phyloP scores from a whole-genome alignment of 2,329 filamentous ascomycete genomes.

The Eutypa lata region DNA sequence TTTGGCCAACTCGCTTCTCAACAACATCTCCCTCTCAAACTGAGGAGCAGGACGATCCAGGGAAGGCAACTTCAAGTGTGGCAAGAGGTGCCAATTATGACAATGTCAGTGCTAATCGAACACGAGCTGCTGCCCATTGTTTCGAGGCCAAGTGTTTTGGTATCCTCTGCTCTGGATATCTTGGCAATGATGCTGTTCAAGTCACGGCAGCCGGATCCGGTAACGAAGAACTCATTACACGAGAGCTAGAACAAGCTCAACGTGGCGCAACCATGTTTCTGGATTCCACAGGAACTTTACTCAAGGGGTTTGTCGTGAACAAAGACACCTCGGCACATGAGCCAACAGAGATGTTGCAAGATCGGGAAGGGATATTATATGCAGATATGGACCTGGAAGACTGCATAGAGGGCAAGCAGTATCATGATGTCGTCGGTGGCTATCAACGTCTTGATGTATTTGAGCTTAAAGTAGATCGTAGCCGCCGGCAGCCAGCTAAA shows the following conservation, averaged over 20 bases:
- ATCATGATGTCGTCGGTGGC: constrained; percentile 53
- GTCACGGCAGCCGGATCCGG: constrained; percentile 26
- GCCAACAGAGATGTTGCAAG: constrained; percentile 36
- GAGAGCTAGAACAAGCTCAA: constrained; percentile 34
- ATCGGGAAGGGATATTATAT: constrained; percentile 47
- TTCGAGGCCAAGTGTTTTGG: constrained; percentile 58
- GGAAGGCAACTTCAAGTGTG: constrained; percentile 1
- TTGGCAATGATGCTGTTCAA: constrained; percentile 38
- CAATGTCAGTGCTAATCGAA: constrained; percentile 51
- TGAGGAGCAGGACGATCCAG: no score
- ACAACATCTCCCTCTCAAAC: no score
- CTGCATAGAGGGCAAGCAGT: constrained; percentile 55
- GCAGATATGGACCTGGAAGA: constrained; percentile 46
- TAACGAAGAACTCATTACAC: constrained; percentile 23
- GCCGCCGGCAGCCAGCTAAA: constrained; percentile 30
- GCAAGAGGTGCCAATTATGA: constrained; percentile 41
- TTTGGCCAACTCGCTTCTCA: constrained; percentile 48
- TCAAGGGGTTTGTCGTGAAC: constrained; percentile 35
- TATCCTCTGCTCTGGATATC: constrained; percentile 42
- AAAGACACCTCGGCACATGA: constrained; percentile 15
- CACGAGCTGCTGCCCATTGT: constrained; percentile 50
- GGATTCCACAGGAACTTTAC: constrained; percentile 43
- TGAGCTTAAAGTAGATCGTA: constrained; percentile 44
- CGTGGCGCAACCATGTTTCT: constrained; percentile 48
- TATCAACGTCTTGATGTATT: constrained; percentile 56